phyloP scores from a whole-genome alignment of 2,329 filamentous ascomycete species.

The Colletotrichum tropicicola region DNA sequence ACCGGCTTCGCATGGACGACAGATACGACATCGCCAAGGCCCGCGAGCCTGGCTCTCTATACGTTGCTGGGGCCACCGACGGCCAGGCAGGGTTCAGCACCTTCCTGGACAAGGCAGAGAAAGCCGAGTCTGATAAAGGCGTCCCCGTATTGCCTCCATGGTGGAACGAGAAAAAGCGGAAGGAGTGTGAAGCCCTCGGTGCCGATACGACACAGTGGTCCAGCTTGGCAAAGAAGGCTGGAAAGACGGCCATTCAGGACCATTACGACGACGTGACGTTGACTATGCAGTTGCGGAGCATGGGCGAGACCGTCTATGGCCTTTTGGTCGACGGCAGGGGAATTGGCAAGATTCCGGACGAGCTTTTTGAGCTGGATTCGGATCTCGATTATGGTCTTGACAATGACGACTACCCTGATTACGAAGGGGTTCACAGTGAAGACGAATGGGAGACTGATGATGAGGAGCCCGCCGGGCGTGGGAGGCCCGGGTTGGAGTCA shows the following conservation, averaged over 20 bases:
- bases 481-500: too few relatives aligned
- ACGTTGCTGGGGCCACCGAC: constrained; percentile 32
- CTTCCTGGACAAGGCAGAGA: constrained; percentile 41
- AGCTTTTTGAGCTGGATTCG: background rate
- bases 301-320: constrained; percentile 49
- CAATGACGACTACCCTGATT: too few relatives aligned
- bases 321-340: background rate
- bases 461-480: too few relatives aligned
- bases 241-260: constrained; percentile 47
- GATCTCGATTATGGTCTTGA: too few relatives aligned
- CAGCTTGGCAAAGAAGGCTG: constrained; percentile 35
- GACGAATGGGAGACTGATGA: too few relatives aligned
- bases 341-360: background rate
- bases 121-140: constrained; percentile 15
- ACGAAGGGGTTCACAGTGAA: too few relatives aligned
- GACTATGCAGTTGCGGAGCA: constrained; percentile 60
- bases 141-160: constrained; percentile 50
- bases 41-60: background rate
- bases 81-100: constrained; percentile 42
- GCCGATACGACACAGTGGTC: constrained; percentile 40
- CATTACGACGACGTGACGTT: constrained; percentile 53
- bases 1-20: constrained; percentile 54
- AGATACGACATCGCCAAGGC: constrained; percentile 34
- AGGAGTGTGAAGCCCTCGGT: constrained; percentile 47
- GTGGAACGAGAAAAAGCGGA: constrained; percentile 51